phyloP scores from a whole-genome alignment of 2,329 filamentous ascomycete genomes.

The Tolypocladium ophioglossoides region DNA sequence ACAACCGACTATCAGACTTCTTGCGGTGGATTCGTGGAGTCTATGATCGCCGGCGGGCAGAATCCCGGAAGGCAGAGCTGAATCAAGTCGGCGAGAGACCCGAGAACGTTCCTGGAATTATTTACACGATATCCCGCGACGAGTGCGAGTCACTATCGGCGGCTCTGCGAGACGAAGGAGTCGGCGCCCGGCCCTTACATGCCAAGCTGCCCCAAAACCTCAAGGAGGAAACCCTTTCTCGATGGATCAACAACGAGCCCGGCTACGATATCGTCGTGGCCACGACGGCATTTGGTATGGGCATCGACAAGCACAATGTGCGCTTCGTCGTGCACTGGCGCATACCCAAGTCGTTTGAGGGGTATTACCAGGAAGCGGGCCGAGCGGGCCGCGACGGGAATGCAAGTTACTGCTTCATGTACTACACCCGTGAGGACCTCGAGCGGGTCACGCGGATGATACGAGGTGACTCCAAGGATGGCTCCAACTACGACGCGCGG shows the following conservation, averaged over 20 bases:
- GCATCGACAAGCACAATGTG: constrained; percentile 91
- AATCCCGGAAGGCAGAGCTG: constrained; percentile 50
- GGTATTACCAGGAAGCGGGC: constrained; percentile 92
- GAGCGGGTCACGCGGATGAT: constrained; percentile 58
- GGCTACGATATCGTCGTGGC: constrained; percentile 90
- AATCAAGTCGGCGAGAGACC: constrained; percentile 39
- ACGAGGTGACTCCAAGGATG: constrained; percentile 31
- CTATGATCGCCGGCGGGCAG: constrained; percentile 54
- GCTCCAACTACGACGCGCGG: constrained; percentile 37
- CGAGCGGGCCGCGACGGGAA: constrained; percentile 85
- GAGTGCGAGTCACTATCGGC: constrained; percentile 64
- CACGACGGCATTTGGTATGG: constrained; percentile 95
- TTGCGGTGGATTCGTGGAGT: constrained; percentile 66
- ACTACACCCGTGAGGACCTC: constrained; percentile 81
- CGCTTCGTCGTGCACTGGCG: constrained; percentile 95
- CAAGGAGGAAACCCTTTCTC: constrained; percentile 59
- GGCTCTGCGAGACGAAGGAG: constrained; percentile 54
- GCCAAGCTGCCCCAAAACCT: constrained; percentile 55
- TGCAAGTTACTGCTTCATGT: constrained; percentile 76
- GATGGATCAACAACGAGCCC: constrained; percentile 62
- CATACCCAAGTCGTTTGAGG: constrained; percentile 86
- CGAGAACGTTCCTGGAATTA: constrained; percentile 63
- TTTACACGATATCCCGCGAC: constrained; percentile 65
- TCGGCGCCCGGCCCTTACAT: constrained; percentile 66
- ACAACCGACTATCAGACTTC: constrained; percentile 64